A percentile compares a stretch with the other conserved stretches of the same genome.
These are phyloP conservation scores for Centella asiatica DNA, from an alignment of 129 eudicot genomes.

Conservation along the genomic window DNA sequence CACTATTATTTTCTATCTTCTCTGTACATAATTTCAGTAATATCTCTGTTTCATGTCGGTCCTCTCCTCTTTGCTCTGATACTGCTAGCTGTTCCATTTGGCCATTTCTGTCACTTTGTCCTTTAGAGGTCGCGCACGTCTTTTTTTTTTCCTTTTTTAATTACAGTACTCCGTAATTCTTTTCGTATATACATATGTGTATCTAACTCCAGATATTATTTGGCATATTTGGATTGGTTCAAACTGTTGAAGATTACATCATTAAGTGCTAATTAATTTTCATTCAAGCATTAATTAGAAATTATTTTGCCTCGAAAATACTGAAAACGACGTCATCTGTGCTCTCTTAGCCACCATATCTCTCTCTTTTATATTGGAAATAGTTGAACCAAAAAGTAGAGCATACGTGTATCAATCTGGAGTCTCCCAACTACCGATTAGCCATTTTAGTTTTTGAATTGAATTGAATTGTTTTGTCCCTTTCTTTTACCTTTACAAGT, in stretches of 20 bases:
- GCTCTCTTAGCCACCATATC: constrained; percentile 24
- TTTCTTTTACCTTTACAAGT: constrained; percentile 14
- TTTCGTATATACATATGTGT: too few relatives aligned
- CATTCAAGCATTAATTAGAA: too few relatives aligned
- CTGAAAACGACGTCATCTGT: constrained; percentile 23
- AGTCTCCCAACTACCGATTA: not conserved
- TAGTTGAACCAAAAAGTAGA: not conserved
- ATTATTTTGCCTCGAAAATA: constrained; percentile 24
- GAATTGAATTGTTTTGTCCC: constrained; percentile 14
- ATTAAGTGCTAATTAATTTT: not conserved
- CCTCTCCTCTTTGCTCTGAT: constrained; percentile 23
- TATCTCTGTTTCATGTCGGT: constrained; percentile 23
- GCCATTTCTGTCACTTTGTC: constrained; percentile 13
- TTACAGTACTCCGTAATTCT: too few relatives aligned
- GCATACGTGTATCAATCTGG: not conserved
- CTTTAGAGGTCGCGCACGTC: constrained; percentile 28
- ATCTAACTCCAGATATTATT: constrained; percentile 7
- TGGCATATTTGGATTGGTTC: too few relatives aligned
- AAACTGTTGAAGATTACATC: not conserved
- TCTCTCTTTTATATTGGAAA: constrained; percentile 14
- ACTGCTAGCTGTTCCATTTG: constrained; percentile 18
- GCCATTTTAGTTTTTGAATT: constrained; percentile 17
- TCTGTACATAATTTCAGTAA: too few relatives aligned
- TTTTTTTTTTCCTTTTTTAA: too few relatives aligned
- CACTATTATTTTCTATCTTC: not conserved